These are phyloP conservation scores for Yarrowia yakushimensis DNA, from an alignment of 805 yeast species.

Conservation along the genomic window DNA sequence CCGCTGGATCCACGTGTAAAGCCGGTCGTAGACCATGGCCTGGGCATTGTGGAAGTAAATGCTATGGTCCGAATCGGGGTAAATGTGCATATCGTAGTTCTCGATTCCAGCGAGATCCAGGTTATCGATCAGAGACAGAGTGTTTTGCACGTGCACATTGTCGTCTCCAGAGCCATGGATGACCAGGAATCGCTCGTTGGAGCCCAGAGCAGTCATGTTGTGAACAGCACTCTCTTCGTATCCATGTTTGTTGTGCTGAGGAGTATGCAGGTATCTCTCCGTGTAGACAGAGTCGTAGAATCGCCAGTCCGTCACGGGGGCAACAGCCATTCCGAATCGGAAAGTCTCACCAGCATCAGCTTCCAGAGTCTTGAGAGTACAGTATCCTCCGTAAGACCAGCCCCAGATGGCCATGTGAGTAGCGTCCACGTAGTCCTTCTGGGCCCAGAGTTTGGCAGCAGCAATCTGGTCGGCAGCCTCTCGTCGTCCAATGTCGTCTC, in stretches of 20 bases:
- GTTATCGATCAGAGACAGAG: conserved; percentile 70
- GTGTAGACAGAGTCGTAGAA: conserved; percentile 91
- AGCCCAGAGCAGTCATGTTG: conserved; percentile 53
- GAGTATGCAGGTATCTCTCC: conserved; percentile 89
- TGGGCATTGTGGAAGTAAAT: conserved; percentile 79
- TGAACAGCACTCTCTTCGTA: conserved; percentile 57
- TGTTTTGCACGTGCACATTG: conserved; percentile 92
- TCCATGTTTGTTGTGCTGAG: conserved; percentile 60
- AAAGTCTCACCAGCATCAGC: conserved; percentile 70
- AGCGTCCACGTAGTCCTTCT: conserved; percentile 60
- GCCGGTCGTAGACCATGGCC: conserved; percentile 63
- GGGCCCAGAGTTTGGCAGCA: conserved; percentile 72
- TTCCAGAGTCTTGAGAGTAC: conserved; percentile 87
- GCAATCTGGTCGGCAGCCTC: conserved; percentile 85
- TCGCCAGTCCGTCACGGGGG: conserved; percentile 95
- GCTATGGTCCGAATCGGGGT: conserved; percentile 90
- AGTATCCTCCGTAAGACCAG: conserved; percentile 96
- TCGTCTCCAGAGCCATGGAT: conserved; percentile 99
- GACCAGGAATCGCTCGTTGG: conserved; percentile 64
- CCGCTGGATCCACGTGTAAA: conserved; percentile 61
- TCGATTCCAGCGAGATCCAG: conserved; percentile 71
- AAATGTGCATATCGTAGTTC: conserved; percentile 83
- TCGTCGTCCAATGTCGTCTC: conserved; percentile 74
- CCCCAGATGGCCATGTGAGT: conserved; percentile 87
- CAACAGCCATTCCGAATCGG: conserved; percentile 90